Evolutionary conservation across 805 yeast genomes (phyloP), one percentile per base, ranked within the genome.

Genomic region (Suhomyces emberorum): DNA sequence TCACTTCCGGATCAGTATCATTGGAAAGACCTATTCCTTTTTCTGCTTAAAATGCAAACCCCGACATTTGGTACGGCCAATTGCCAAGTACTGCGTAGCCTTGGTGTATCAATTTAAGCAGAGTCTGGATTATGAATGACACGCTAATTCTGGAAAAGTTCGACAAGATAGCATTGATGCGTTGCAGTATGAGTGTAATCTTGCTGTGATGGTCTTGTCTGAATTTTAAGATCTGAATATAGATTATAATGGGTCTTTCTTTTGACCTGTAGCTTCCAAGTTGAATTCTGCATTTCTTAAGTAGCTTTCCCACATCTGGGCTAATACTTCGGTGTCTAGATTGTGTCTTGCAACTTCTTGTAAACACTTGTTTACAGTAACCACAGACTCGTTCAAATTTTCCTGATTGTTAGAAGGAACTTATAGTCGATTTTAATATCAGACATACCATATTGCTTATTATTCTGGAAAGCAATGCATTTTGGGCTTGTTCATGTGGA

Each of bases 401-500:
- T 83, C 88, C 81, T 81, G 40, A 3, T 10, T 20, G 46, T 48
- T 47, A 52, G 50, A 42, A 35, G 18, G 36, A 14, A 27, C 17
- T 21, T 20, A 7, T n/a, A 7, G 21, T 12, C 9, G 11, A n/a
- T 4, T n/a, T 10, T n/a, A 15, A 19, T 6, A 12, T 7, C 25
- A n/a, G 7, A 74, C 88, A 32, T 69, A 81, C 88, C 57, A 85
- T 77, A 47, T 83, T 84, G 55, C 75, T 77, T 33, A 83, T 77
- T n/a, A 86, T 84, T 44, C 95, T 76, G 8, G 85, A 76, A 27
- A 83, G 65, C 15, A 88, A 65, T 11, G 87, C 87, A 45, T 76
- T 80, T 53, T 87, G 95, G 5, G 77, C 83, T 52, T 82, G 83
- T 49, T 84, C 89, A 52, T 86, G 89, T 3, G 95, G 96, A 49